Percentiles rank a stretch among this genome's conserved stretches.
These are phyloP conservation scores for Colletotrichum australisinense DNA, from an alignment of 2,329 filamentous ascomycete species.

Conservation along the genomic window DNA sequence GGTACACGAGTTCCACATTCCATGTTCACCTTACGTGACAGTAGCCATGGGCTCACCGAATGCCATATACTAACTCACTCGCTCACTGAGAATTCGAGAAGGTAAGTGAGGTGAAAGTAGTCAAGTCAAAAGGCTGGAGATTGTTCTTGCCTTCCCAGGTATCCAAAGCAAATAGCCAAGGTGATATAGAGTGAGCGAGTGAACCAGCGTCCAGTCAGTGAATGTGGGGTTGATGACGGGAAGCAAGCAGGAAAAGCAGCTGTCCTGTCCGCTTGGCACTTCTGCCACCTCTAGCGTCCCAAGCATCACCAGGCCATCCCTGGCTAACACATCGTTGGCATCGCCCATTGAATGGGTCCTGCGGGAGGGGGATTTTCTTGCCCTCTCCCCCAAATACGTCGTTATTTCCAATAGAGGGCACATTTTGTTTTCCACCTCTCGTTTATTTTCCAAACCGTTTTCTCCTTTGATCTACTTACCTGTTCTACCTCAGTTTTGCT, in stretches of 20 bases:
- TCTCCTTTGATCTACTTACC: background rate
- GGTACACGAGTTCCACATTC: background rate
- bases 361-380: background rate
- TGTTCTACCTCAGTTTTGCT: no score
- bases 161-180: no score
- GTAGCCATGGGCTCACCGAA: background rate
- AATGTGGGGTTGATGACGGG: background rate
- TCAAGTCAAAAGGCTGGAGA: background rate
- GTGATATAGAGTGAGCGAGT: background rate
- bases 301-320: constrained; percentile 17
- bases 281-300: background rate
- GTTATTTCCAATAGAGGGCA: no score
- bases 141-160: no score
- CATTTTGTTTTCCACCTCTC: background rate
- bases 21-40: background rate
- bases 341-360: background rate
- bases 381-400: no score
- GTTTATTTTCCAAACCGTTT: background rate
- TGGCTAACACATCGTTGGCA: constrained; percentile 19
- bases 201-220: background rate
- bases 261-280: background rate
- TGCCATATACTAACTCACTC: background rate
- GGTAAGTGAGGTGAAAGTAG: background rate
- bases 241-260: background rate
- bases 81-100: background rate